phyloP scores from a whole-genome alignment of 306 rosid genomes.

The Cucurbita ficifolia region DNA sequence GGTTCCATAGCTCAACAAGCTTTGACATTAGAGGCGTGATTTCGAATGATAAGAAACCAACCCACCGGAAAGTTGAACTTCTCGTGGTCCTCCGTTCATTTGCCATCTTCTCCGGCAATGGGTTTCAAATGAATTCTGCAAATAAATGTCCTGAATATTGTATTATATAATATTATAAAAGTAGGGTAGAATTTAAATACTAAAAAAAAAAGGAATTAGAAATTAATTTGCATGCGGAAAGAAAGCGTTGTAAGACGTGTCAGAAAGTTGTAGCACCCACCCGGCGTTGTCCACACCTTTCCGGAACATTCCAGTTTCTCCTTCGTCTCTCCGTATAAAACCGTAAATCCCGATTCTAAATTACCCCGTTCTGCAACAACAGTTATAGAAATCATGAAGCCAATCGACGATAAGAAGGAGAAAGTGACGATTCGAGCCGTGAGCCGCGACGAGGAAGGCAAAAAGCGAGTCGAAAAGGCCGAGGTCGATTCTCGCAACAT shows the following conservation, averaged over 20 bases:
- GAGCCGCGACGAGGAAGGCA: conserved; percentile 52
- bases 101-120: conserved; percentile 18
- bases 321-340: neutral
- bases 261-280: neutral
- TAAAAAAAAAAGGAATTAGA: neutral
- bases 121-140: neutral
- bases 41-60: conserved; percentile 63
- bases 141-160: neutral
- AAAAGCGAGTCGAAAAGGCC: conserved; percentile 38
- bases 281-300: neutral
- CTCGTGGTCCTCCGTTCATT: conserved; percentile 28
- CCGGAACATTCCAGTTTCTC: neutral
- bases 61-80: conserved; percentile 13
- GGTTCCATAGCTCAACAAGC: conserved; percentile 55
- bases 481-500: conserved; percentile 35
- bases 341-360: neutral
- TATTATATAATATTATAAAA: too few relatives aligned
- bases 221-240: neutral
- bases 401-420: conserved; percentile 36
- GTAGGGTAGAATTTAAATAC: too few relatives aligned
- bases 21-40: conserved; percentile 63
- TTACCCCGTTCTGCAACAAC: neutral
- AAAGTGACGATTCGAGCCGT: conserved; percentile 41
- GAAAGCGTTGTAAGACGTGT: neutral
- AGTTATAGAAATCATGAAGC: conserved; percentile 18